Evolutionary conservation across 2,329 filamentous ascomycete genomes (phyloP), one percentile per base, ranked within the genome.

Genomic region (Ophiosphaerella korrae): DNA sequence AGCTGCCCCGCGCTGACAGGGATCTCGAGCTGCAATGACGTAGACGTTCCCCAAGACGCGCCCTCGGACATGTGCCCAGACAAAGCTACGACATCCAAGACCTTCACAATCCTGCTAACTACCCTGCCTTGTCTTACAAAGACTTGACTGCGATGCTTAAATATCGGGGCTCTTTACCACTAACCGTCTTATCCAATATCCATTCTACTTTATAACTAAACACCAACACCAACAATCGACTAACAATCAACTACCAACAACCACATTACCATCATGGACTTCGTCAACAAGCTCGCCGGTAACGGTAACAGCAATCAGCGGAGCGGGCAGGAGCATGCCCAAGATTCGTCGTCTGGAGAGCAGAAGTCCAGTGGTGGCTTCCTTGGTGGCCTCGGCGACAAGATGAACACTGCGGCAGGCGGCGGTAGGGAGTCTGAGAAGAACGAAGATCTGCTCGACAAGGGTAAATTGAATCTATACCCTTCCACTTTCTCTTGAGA

Each of bases 381-480:
- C 71, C 70, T 83, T 42, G 78, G 82, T 53, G 84, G 86, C 53
- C 71, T 92, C 58, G 81, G 84, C 70, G 82, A 87, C 76, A 90
- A 89, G 78, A 45, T 92, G 52, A 90, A 93, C 78, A 70, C 75
- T 50, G 80, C 86, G 59, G 88, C 87, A 16, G 90, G 90, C 32
- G 90, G 90, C 45, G 90, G 90, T 33, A 75, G 75, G 31, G 78
- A 89, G 74, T 85, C 87, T 69, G 90, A 93, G 82, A 87, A 90
- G 83, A 88, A 92, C 63, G 89, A 94, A 74, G 89, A 93, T 67
- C 76, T 73, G n/a, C 83, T 94, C 45, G 90, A 94, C 77, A 94
- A 94, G 78, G 87, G 89, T 90, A 71, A 43, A 56, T 58, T 13
- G 18, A 26, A 16, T 18, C 23, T 24, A 1, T 26, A n/a, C 7